These are phyloP conservation scores for Heteromeles arbutifolia DNA, from an alignment of 306 rosid species.

Conservation along the genomic window DNA sequence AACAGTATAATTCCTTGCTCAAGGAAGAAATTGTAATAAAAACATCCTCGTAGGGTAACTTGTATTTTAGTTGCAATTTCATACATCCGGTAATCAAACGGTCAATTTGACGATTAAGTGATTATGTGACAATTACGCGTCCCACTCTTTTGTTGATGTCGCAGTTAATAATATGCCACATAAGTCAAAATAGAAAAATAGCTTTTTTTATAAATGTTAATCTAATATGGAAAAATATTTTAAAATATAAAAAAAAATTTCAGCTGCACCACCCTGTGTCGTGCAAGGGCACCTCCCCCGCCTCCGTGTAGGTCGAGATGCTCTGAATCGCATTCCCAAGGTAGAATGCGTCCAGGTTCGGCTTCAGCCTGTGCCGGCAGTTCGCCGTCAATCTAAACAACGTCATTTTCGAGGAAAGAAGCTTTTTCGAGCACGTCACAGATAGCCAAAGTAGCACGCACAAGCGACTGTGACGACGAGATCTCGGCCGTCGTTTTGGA, in stretches of 20 bases:
- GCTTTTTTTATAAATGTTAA: too few relatives aligned
- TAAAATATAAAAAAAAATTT: neutral
- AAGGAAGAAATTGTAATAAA: too few relatives aligned
- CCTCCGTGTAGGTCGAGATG: slow-evolving; percentile 52
- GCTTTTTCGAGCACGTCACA: slow-evolving; percentile 70
- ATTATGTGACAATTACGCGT: too few relatives aligned
- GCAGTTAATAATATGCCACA: too few relatives aligned
- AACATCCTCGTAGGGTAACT: too few relatives aligned
- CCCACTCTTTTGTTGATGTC: too few relatives aligned
- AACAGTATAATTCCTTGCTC: too few relatives aligned
- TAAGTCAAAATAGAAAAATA: too few relatives aligned
- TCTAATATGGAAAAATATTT: too few relatives aligned
- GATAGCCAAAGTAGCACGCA: slow-evolving; percentile 71
- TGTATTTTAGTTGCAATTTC: too few relatives aligned
- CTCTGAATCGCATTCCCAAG: slow-evolving; percentile 91
- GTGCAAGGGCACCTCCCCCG: slow-evolving; percentile 35
- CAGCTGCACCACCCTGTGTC: slow-evolving; percentile 74
- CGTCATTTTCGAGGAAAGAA: slow-evolving; percentile 41
- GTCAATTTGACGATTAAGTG: too few relatives aligned
- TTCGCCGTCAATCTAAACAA: slow-evolving; percentile 87
- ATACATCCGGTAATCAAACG: too few relatives aligned
- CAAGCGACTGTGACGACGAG: slow-evolving; percentile 72
- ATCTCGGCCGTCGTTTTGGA: slow-evolving; percentile 26
- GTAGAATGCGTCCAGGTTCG: slow-evolving; percentile 54
- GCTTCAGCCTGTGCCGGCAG: slow-evolving; percentile 57